Evolutionary conservation across 805 yeast species (phyloP).

Genomic region (Kuraishia piskuri): DNA sequence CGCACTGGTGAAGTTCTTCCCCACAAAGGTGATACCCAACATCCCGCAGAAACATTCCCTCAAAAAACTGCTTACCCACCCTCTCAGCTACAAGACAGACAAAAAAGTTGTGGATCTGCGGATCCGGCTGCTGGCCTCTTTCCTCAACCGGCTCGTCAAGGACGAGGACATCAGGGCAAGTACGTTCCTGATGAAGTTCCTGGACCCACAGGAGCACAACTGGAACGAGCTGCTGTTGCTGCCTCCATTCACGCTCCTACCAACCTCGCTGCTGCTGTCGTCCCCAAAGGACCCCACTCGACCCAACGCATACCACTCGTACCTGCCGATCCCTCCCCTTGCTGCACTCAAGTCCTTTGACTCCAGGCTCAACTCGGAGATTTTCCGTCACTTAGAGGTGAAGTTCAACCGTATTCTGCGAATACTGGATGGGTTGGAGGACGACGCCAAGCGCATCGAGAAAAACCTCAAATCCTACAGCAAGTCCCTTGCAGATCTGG

Average conservation of each 20-base stretch:
- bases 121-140: constrained; percentile 33
- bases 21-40: constrained; percentile 87
- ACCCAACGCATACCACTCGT: constrained; percentile 43
- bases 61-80: constrained; percentile 22
- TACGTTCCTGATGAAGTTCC: constrained; percentile 32
- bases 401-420: constrained; percentile 10
- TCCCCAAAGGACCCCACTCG: constrained; percentile 43
- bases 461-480: constrained; percentile 32
- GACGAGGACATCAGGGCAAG: constrained; percentile 27
- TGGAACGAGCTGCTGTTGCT: constrained; percentile 37
- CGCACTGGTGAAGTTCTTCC: constrained; percentile 62
- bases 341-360: constrained; percentile 17
- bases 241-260: constrained; percentile 31
- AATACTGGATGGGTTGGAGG: constrained; percentile 22
- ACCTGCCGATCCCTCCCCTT: constrained; percentile 33
- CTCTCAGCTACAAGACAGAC: constrained; percentile 23
- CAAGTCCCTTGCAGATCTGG: constrained; percentile 36
- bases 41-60: constrained; percentile 80
- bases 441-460: constrained; percentile 25
- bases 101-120: constrained; percentile 34
- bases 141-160: constrained; percentile 29
- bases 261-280: constrained; percentile 38
- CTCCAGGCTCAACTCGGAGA: constrained; percentile 14
- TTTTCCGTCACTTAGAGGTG: constrained; percentile 19
- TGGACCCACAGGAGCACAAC: constrained; percentile 41